Conservation (phyloP, 306 rosid species). For the Glycine latifolia region DNA sequence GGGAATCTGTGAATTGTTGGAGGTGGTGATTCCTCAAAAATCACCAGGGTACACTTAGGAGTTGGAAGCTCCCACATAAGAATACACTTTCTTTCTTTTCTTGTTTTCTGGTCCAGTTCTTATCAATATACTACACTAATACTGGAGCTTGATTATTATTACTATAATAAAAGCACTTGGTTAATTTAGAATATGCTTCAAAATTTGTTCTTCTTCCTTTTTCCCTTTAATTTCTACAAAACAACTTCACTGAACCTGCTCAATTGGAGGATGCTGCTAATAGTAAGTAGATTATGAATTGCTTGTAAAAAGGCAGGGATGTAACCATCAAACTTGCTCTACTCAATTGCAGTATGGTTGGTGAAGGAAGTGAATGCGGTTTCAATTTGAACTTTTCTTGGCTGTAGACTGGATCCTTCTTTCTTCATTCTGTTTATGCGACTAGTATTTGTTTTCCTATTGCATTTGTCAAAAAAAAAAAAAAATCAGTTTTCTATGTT, state of each 20-base stretch:
- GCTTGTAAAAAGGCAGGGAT: slow-evolving; percentile 5
- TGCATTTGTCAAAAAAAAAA: slow-evolving; percentile 2
- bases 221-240: slow-evolving; percentile 1
- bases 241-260: not conserved
- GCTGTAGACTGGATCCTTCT: slow-evolving; percentile 3
- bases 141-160: not conserved
- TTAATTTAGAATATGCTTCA: not conserved
- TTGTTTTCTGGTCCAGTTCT: too few relatives aligned
- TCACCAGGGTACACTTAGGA: too few relatives aligned
- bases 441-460: slow-evolving; percentile 6
- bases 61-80: too few relatives aligned
- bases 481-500: slow-evolving; percentile 27
- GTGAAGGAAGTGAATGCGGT: slow-evolving; percentile 26
- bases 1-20: too few relatives aligned
- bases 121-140: not conserved
- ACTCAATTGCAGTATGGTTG: slow-evolving; percentile 2
- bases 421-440: slow-evolving; percentile 28
- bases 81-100: too few relatives aligned
- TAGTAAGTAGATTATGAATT: slow-evolving; percentile 6
- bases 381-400: not conserved
- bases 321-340: not conserved
- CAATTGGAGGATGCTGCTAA: not conserved
- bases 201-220: not conserved
- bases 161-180: not conserved
- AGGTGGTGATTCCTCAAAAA: too few relatives aligned